Conservation (phyloP, 495 filamentous ascomycete genomes). For the Aspergillus olivimuriae region DNA sequence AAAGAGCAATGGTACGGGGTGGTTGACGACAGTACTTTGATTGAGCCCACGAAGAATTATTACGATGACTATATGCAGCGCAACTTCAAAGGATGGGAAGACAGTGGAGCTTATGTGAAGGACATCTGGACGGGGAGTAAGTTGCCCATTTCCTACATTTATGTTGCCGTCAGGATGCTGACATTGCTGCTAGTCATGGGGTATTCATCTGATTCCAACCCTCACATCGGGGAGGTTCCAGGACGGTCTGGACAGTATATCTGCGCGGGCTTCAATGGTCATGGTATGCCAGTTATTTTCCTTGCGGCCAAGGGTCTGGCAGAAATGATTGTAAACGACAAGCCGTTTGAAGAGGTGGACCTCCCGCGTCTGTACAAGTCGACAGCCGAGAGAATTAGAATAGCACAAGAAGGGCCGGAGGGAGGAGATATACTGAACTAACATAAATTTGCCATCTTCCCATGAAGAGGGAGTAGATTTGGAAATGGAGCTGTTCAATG, state of each 20-base stretch:
- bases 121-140: conserved; percentile 46
- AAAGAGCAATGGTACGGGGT: conserved; percentile 48
- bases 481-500: neutral
- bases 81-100: conserved; percentile 41
- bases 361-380: conserved; percentile 37
- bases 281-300: conserved; percentile 50
- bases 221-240: conserved; percentile 46
- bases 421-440: conserved; percentile 19
- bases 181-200: no score
- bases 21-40: conserved; percentile 47
- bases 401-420: conserved; percentile 14
- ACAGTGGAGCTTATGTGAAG: conserved; percentile 33
- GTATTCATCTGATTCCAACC: conserved; percentile 38
- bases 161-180: no score
- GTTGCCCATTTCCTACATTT: no score
- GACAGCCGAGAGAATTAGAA: conserved; percentile 20
- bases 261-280: conserved; percentile 49
- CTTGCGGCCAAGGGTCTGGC: conserved; percentile 38
- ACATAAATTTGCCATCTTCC: neutral
- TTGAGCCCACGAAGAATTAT: conserved; percentile 52
- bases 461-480: neutral
- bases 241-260: conserved; percentile 38
- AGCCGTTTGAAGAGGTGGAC: conserved; percentile 30
- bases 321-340: conserved; percentile 32
- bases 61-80: conserved; percentile 50